Evolutionary conservation across 495 filamentous ascomycete genomes (phyloP).

Genomic region (Echria macrotheca): DNA sequence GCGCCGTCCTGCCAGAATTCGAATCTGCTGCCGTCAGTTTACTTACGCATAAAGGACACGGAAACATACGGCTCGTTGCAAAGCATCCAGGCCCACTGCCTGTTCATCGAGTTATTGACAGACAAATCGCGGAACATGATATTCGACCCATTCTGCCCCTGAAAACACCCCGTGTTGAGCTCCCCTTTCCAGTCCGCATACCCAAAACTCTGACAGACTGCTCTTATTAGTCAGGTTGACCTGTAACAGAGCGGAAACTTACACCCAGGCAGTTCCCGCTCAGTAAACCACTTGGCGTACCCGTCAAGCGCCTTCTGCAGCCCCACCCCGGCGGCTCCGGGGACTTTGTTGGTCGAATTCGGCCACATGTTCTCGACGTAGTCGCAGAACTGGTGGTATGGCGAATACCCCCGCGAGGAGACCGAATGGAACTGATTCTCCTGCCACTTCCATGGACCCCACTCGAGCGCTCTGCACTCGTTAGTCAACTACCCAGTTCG

Average conservation of each 20-base stretch:
- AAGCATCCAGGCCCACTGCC: conserved; percentile 62
- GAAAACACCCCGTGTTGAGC: conserved; percentile 48
- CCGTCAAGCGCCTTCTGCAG: conserved; percentile 24
- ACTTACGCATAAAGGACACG: too few species aligned
- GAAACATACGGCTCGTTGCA: conserved; percentile 56
- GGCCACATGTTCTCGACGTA: conserved; percentile 29
- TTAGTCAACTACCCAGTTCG: too few species aligned
- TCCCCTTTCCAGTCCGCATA: conserved; percentile 46
- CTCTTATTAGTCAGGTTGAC: background rate
- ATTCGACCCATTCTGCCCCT: conserved; percentile 53
- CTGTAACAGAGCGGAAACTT: background rate
- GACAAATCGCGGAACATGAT: conserved; percentile 51
- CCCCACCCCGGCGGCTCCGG: conserved; percentile 25
- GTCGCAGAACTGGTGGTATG: conserved; percentile 32
- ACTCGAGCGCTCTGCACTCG: conserved; percentile 37
- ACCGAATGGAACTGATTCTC: conserved; percentile 37
- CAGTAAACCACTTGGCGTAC: conserved; percentile 46
- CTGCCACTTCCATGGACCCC: conserved; percentile 57
- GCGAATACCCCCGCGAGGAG: conserved; percentile 13
- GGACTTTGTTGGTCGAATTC: conserved; percentile 22
- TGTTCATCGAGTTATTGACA: conserved; percentile 45
- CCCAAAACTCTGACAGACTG: conserved; percentile 20
- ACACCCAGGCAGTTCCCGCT: conserved; percentile 40
- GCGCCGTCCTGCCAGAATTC: conserved; percentile 43
- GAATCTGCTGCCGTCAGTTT: conserved; percentile 14